These are phyloP conservation scores for Stromatinia cepivora DNA, from an alignment of 2,329 filamentous ascomycete species.

Conservation along the genomic window DNA sequence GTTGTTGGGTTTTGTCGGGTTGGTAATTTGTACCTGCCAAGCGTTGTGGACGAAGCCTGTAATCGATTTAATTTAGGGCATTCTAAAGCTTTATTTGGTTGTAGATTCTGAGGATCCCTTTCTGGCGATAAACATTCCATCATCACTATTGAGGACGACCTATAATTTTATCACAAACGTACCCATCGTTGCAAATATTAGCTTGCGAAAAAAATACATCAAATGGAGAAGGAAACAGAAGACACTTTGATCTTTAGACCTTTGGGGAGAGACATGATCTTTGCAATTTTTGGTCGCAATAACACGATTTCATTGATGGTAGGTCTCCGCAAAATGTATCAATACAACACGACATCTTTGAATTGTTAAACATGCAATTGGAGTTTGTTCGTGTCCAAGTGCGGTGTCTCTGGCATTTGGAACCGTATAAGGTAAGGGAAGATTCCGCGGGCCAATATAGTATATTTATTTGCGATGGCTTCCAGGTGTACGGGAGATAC, in stretches of 20 bases:
- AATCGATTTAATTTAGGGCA: neutral
- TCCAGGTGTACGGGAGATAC: neutral
- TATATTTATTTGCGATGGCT: neutral
- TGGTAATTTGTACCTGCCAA: neutral
- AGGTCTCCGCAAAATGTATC: neutral
- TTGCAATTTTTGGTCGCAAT: neutral
- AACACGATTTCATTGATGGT: neutral
- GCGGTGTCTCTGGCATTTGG: neutral
- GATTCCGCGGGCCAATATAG: neutral
- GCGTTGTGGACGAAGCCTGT: neutral
- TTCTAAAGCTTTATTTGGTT: neutral
- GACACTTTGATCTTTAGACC: neutral
- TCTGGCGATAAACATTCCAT: neutral
- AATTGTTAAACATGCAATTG: neutral
- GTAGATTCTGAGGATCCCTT: neutral
- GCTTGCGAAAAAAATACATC: neutral
- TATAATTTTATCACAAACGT: neutral
- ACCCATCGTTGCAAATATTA: conserved; percentile 2
- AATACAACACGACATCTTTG: neutral
- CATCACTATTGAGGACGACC: neutral
- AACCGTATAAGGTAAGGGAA: neutral
- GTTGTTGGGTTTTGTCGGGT: neutral
- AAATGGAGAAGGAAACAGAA: neutral
- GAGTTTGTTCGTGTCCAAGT: neutral
- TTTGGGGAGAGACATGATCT: neutral